Percentiles rank a stretch among this genome's conserved stretches.
Conservation (phyloP, 2,329 filamentous ascomycete genomes). For the Monosporascus sp. region DNA sequence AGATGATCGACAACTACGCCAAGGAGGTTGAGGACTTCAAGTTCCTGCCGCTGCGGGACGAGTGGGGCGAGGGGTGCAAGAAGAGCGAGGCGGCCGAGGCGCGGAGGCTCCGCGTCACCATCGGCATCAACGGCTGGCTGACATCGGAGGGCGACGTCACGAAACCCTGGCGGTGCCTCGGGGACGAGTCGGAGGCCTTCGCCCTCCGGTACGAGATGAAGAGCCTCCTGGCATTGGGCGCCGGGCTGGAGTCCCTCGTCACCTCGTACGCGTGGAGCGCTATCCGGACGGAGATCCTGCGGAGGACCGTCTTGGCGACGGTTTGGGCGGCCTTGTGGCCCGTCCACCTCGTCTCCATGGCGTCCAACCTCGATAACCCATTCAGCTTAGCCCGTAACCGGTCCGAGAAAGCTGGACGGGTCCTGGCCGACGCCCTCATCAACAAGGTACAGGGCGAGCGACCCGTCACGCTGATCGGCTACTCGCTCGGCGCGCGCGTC, state of each 20-base stretch:
- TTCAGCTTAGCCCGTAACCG: constrained; percentile 72
- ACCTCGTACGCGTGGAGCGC: constrained; percentile 69
- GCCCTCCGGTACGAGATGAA: constrained; percentile 80
- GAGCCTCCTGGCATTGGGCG: constrained; percentile 69
- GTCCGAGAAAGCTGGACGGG: constrained; percentile 72
- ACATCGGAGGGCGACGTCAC: constrained; percentile 69
- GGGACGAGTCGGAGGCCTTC: constrained; percentile 70
- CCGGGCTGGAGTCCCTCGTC: constrained; percentile 66
- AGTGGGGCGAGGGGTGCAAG: constrained; percentile 31
- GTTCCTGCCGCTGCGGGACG: constrained; percentile 67
- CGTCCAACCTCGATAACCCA: constrained; percentile 71
- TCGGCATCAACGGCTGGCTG: constrained; percentile 86
- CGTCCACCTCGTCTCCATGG: constrained; percentile 59
- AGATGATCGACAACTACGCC: constrained; percentile 84
- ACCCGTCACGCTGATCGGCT: constrained; percentile 61
- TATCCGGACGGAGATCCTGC: constrained; percentile 70
- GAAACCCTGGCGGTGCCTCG: constrained; percentile 73
- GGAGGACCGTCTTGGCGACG: constrained; percentile 63
- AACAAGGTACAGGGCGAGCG: constrained; percentile 65
- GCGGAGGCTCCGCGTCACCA: constrained; percentile 67
- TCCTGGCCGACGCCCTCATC: constrained; percentile 64
- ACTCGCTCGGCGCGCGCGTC: constrained; percentile 61
- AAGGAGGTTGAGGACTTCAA: constrained; percentile 76
- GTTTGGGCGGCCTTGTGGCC: constrained; percentile 68
- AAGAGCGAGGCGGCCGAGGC: constrained; percentile 22